Evolutionary conservation across 2,329 filamentous ascomycete genomes (phyloP).

Genomic region (Fusarium anguioides): DNA sequence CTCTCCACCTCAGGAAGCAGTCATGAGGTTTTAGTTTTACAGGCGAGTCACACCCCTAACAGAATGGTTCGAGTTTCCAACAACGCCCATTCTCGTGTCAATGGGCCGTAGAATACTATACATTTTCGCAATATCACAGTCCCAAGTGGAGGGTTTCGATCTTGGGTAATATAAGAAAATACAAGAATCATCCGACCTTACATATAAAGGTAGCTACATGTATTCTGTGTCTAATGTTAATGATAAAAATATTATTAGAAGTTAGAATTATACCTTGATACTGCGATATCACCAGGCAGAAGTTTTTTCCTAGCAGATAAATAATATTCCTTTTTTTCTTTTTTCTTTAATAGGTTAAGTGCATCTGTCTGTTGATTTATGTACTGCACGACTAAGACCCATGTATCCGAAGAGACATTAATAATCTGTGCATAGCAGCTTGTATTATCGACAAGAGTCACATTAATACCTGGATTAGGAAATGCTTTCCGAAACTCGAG

Average conservation of each 20-base stretch:
- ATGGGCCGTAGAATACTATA: neutral
- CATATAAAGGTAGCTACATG: no score
- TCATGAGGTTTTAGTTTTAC: constrained; percentile 9
- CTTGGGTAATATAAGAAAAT: no score
- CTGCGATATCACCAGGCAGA: no score
- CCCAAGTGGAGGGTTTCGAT: constrained; percentile 9
- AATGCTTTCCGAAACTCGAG: constrained; percentile 4
- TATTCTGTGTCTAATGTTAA: no score
- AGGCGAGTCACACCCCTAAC: constrained; percentile 1
- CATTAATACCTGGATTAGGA: constrained; percentile 4
- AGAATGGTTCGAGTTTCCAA: neutral
- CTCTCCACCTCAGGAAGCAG: neutral
- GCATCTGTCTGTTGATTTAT: constrained; percentile 10
- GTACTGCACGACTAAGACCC: neutral
- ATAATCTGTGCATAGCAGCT: neutral
- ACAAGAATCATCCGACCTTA: no score
- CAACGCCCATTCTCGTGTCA: neutral
- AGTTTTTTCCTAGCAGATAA: no score
- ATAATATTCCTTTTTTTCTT: no score
- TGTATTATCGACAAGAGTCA: neutral
- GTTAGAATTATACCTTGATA: no score
- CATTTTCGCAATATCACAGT: constrained; percentile 3
- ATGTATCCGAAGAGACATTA: neutral
- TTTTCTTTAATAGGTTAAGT: no score
- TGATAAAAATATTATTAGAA: no score